Evolutionary conservation across 2,329 filamentous ascomycete genomes (phyloP).

Genomic region (Phialocephala sp.): DNA sequence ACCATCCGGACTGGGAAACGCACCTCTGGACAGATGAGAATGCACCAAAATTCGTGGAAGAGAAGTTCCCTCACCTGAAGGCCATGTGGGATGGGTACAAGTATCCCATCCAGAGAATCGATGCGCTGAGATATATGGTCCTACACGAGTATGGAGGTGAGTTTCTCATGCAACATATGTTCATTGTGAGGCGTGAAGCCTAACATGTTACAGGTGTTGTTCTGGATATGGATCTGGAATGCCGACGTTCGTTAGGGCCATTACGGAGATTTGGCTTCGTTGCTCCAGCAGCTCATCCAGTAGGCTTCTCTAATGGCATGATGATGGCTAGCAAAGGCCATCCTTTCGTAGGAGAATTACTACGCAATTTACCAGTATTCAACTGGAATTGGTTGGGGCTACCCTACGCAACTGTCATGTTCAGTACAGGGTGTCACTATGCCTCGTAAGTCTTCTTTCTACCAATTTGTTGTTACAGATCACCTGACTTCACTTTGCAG

Average conservation of each 20-base stretch:
- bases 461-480: not conserved
- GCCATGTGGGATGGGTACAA: slow-evolving; percentile 33
- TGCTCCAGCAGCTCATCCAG: slow-evolving; percentile 48
- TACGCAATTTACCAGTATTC: slow-evolving; percentile 44
- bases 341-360: slow-evolving; percentile 44
- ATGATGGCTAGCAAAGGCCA: slow-evolving; percentile 48
- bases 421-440: slow-evolving; percentile 51
- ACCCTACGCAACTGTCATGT: slow-evolving; percentile 51
- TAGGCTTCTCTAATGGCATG: slow-evolving; percentile 50
- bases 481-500: slow-evolving; percentile 6
- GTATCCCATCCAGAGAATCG: slow-evolving; percentile 40
- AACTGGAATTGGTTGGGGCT: slow-evolving; percentile 48
- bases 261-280: slow-evolving; percentile 50
- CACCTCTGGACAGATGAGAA: slow-evolving; percentile 34
- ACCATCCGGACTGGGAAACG: slow-evolving; percentile 45
- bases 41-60: slow-evolving; percentile 33
- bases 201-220: slow-evolving; percentile 31
- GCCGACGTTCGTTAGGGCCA: slow-evolving; percentile 47
- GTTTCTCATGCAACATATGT: not conserved
- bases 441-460: slow-evolving; percentile 42
- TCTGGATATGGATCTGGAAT: slow-evolving; percentile 48
- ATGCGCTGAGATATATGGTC: slow-evolving; percentile 42
- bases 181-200: too few species aligned
- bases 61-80: slow-evolving; percentile 35
- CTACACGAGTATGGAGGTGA: slow-evolving; percentile 28